Conservation (phyloP, 129 eudicot species). For the Tagetes patula region DNA sequence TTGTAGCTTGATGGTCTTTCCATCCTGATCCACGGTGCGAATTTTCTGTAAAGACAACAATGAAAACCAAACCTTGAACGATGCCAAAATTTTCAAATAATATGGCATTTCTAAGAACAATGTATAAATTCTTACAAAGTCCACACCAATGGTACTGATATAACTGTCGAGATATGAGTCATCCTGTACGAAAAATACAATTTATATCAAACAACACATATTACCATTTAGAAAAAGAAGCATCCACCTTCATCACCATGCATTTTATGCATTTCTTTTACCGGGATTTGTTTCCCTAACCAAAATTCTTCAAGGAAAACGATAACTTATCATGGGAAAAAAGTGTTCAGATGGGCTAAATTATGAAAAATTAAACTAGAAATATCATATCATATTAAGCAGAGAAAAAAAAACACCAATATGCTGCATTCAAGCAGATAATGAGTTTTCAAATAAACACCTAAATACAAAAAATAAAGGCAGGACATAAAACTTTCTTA, state of each 20-base stretch:
- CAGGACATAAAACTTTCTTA: slow-evolving; percentile 29
- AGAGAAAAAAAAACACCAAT: neutral
- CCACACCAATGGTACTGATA: slow-evolving; percentile 87
- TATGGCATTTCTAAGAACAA: neutral
- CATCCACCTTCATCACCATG: slow-evolving; percentile 14
- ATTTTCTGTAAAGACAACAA: slow-evolving; percentile 49
- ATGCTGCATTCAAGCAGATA: slow-evolving; percentile 13
- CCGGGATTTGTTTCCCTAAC: neutral
- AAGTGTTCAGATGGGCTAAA: slow-evolving; percentile 4
- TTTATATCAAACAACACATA: slow-evolving; percentile 8
- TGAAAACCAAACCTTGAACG: neutral
- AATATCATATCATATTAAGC: slow-evolving; percentile 10
- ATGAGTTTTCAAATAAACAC: neutral
- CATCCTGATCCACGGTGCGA: slow-evolving; percentile 89
- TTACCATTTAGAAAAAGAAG: neutral
- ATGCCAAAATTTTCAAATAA: neutral
- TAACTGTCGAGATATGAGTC: slow-evolving; percentile 84
- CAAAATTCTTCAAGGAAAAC: neutral
- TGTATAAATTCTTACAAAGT: slow-evolving; percentile 52
- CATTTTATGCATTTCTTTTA: neutral
- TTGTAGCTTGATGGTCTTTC: slow-evolving; percentile 86
- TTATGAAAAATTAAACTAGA: neutral
- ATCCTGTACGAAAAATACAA: slow-evolving; percentile 43
- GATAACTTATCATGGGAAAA: neutral
- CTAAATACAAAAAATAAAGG: slow-evolving; percentile 3